phyloP scores from a whole-genome alignment of 2,329 filamentous ascomycete genomes.

The Colletotrichum spaethianum region DNA sequence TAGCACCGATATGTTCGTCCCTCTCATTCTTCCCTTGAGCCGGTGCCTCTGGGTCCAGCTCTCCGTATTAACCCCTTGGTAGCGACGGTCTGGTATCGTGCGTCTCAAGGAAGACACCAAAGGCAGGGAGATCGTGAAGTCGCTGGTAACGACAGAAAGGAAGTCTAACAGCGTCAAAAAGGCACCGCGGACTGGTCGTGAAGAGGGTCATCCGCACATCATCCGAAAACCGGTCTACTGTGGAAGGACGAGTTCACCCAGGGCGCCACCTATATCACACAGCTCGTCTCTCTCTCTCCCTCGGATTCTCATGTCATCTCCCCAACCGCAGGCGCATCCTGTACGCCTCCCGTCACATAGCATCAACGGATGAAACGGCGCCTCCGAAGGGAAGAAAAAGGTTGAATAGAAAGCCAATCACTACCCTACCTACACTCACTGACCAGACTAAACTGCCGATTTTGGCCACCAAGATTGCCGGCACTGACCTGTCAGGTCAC shows the following conservation, averaged over 20 bases:
- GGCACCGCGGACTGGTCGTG: not conserved
- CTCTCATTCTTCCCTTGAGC: constrained; percentile 45
- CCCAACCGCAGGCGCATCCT: not conserved
- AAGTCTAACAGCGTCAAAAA: not conserved
- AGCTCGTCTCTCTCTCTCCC: not conserved
- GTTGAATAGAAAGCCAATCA: constrained; percentile 28
- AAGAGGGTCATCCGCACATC: constrained; percentile 23
- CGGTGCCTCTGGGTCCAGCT: too few relatives aligned
- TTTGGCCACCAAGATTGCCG: not conserved
- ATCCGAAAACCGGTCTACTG: constrained; percentile 3
- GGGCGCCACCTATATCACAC: constrained; percentile 31
- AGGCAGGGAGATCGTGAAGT: not conserved
- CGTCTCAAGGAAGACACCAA: not conserved
- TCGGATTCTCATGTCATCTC: not conserved
- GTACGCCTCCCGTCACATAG: constrained; percentile 11
- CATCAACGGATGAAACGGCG: constrained; percentile 26
- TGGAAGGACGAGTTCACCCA: constrained; percentile 3
- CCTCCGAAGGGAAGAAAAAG: not conserved
- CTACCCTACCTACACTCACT: not conserved
- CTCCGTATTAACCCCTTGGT: too few relatives aligned
- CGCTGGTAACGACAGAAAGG: not conserved
- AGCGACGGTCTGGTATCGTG: not conserved
- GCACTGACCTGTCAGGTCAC: not conserved
- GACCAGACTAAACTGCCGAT: not conserved
- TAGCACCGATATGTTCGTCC: constrained; percentile 45